Evolutionary conservation across 768 basidiomycete genomes (phyloP).

Genomic region (Hericium alpestre): DNA sequence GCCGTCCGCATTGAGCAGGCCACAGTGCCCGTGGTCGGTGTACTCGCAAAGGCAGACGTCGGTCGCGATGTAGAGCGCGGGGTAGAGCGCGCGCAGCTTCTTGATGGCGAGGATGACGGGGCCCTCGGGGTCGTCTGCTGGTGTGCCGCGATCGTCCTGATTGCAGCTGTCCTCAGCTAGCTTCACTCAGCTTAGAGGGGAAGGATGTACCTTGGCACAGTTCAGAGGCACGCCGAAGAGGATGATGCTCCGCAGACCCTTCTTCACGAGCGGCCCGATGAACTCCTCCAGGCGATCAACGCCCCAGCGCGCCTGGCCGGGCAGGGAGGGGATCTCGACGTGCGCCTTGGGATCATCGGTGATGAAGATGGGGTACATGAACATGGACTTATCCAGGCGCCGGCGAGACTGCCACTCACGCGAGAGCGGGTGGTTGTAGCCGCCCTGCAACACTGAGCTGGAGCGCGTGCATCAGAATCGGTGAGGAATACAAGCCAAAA

Average conservation of each 20-base stretch:
- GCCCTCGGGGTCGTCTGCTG: constrained; percentile 81
- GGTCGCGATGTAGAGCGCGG: constrained; percentile 76
- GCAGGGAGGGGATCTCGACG: constrained; percentile 65
- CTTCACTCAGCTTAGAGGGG: too few relatives aligned
- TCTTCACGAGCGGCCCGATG: constrained; percentile 75
- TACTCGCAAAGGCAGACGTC: constrained; percentile 99
- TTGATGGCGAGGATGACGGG: constrained; percentile 92
- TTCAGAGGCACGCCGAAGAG: constrained; percentile 85
- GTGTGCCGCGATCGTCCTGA: constrained; percentile 79
- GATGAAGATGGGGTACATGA: constrained; percentile 99
- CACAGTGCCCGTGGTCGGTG: constrained; percentile 97
- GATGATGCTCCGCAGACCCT: constrained; percentile 86
- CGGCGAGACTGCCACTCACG: constrained; percentile 81
- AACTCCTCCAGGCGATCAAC: constrained; percentile 86
- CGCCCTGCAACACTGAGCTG: constrained; percentile 81
- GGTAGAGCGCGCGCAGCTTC: constrained; percentile 67
- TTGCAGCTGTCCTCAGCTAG: too few relatives aligned
- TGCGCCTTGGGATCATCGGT: constrained; percentile 87
- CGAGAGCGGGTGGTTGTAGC: constrained; percentile 85
- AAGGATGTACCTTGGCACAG: constrained; percentile 60
- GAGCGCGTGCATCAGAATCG: not conserved
- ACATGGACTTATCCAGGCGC: constrained; percentile 78
- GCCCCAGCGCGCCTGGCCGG: constrained; percentile 90
- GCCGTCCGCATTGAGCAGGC: constrained; percentile 61
- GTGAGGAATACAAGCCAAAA: too few relatives aligned